Evolutionary conservation across 306 rosid genomes (phyloP).

Genomic region (Acacia confusa): DNA sequence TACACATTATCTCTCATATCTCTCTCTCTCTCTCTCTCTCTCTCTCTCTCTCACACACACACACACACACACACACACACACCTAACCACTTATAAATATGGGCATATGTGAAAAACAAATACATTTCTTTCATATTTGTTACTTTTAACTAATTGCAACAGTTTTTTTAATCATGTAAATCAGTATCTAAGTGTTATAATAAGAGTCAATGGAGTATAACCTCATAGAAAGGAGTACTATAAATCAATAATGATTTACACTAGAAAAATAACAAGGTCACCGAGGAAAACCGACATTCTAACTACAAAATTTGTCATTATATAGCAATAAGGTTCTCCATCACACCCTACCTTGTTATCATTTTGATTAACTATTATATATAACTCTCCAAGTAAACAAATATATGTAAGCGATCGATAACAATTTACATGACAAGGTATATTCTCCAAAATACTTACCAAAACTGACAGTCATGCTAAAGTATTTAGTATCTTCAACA

Average conservation of each 20-base stretch:
- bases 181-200: no score
- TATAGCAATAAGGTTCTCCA: neutral
- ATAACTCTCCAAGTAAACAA: neutral
- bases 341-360: neutral
- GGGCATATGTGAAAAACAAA: no score
- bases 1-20: no score
- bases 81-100: no score
- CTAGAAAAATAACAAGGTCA: neutral
- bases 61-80: no score
- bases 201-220: no score
- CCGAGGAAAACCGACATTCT: neutral
- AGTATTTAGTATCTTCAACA: slow-evolving; percentile 85
- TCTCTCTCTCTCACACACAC: no score
- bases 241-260: neutral
- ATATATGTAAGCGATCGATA: neutral
- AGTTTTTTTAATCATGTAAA: no score
- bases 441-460: slow-evolving; percentile 47
- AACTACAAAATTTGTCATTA: neutral
- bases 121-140: no score
- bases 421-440: neutral
- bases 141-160: no score
- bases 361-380: neutral
- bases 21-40: no score
- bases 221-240: neutral
- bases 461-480: slow-evolving; percentile 92